A percentile compares a stretch with the other conserved stretches of the same genome.
phyloP scores from a whole-genome alignment of 495 filamentous ascomycete species.

The Penicillium manginii region DNA sequence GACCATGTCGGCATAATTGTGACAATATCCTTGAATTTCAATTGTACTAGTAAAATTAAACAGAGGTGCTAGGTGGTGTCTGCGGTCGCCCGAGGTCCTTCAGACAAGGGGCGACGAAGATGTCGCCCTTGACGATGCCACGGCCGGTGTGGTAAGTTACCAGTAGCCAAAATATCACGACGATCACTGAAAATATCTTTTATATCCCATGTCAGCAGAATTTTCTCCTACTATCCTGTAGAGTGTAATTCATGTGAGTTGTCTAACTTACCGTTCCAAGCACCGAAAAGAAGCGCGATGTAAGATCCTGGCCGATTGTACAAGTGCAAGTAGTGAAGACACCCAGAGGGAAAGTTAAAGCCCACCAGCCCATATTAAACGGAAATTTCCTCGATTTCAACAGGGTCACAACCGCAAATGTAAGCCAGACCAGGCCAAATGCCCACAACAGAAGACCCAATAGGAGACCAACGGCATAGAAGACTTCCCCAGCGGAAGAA shows the following conservation, averaged over 20 bases:
- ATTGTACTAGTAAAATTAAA: not conserved
- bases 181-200: slow-evolving; percentile 52
- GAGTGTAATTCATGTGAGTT: not conserved
- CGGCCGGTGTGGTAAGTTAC: slow-evolving; percentile 49
- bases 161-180: slow-evolving; percentile 55
- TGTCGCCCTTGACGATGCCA: slow-evolving; percentile 45
- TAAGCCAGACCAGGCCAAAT: slow-evolving; percentile 64
- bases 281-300: slow-evolving; percentile 57
- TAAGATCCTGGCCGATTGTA: slow-evolving; percentile 53
- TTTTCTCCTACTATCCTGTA: no score
- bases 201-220: not conserved
- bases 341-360: slow-evolving; percentile 64
- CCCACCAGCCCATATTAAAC: slow-evolving; percentile 73
- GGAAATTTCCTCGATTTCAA: slow-evolving; percentile 50
- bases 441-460: slow-evolving; percentile 61
- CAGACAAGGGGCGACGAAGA: slow-evolving; percentile 59
- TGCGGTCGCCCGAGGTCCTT: slow-evolving; percentile 35
- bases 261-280: slow-evolving; percentile 47
- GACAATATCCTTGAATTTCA: not conserved
- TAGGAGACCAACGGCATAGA: slow-evolving; percentile 58
- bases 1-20: not conserved
- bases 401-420: slow-evolving; percentile 52
- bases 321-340: slow-evolving; percentile 56
- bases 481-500: slow-evolving; percentile 45
- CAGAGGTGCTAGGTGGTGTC: not conserved